phyloP scores from a whole-genome alignment of 1,284 basidiomycete genomes.

The Somion occarium region DNA sequence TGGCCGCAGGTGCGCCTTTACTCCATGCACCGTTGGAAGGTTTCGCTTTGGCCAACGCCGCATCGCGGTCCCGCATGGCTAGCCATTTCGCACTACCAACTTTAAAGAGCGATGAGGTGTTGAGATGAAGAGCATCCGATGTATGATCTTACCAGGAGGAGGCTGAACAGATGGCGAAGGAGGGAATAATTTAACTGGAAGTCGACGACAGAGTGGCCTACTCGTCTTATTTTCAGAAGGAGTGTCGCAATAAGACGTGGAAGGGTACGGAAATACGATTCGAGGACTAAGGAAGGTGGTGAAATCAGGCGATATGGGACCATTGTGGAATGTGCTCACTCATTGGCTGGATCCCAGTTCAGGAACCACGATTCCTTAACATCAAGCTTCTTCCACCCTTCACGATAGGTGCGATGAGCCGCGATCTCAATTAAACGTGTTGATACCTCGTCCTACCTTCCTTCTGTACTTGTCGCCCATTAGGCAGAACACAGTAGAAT shows the following conservation, averaged over 20 bases:
- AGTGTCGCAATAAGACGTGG: conserved; percentile 43
- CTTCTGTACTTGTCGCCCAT: conserved; percentile 40
- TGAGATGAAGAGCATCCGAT: not conserved
- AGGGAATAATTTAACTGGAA: conserved; percentile 33
- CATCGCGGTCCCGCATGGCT: too few species aligned
- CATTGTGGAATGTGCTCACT: conserved; percentile 13
- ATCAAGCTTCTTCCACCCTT: conserved; percentile 62
- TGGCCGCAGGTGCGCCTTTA: conserved; percentile 1
- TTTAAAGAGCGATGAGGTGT: too few species aligned
- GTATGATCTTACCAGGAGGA: conserved; percentile 14
- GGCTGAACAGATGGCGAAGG: conserved; percentile 7
- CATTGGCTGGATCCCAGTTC: conserved; percentile 37
- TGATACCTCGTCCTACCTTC: conserved; percentile 29
- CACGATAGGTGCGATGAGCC: conserved; percentile 1
- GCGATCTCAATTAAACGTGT: not conserved
- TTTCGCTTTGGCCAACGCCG: too few species aligned
- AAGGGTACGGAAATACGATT: conserved; percentile 50
- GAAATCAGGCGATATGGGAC: conserved; percentile 3
- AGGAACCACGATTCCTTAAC: conserved; percentile 53
- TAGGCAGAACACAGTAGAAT: conserved; percentile 48
- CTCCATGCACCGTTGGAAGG: conserved; percentile 6
- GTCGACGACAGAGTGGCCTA: conserved; percentile 50
- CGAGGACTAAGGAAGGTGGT: conserved; percentile 22
- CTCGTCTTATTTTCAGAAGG: conserved; percentile 53
- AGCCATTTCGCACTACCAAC: conserved; percentile 17